These are phyloP conservation scores for Cymbomonas tetramitiformis DNA, from an alignment of 139 green algal genomes.

Conservation along the genomic window DNA sequence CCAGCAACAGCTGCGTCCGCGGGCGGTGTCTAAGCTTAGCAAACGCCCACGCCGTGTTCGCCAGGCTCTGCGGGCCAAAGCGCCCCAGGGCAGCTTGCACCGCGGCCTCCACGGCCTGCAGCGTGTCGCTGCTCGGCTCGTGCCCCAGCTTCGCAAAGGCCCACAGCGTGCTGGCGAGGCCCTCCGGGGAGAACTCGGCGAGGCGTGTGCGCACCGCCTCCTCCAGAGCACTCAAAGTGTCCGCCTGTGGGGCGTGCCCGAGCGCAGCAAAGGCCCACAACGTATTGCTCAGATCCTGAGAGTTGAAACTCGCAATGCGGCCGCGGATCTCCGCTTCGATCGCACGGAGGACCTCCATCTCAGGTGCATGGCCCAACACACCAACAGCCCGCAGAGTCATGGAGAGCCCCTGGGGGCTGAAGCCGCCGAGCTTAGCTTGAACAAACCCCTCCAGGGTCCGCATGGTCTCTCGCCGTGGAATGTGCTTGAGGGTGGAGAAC, in stretches of 20 bases:
- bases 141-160: constrained; percentile 21
- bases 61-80: neutral
- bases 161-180: constrained; percentile 28
- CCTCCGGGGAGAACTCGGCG: constrained; percentile 7
- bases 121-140: constrained; percentile 7
- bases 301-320: constrained; percentile 18
- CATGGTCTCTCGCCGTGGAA: neutral
- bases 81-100: neutral
- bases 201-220: neutral
- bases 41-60: constrained; percentile 30
- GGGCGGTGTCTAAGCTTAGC: constrained; percentile 27
- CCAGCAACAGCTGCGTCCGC: constrained; percentile 9
- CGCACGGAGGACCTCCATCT: neutral
- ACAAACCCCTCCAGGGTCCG: too few species aligned
- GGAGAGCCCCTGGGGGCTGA: too few species aligned
- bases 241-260: neutral
- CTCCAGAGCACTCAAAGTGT: neutral
- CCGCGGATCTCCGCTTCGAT: neutral
- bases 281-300: constrained; percentile 32
- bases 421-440: too few species aligned
- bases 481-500: neutral
- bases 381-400: too few species aligned
- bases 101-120: neutral
- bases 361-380: too few species aligned
- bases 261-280: constrained; percentile 7